phyloP scores from a whole-genome alignment of 768 basidiomycete genomes.

The Termitomyces sp. region DNA sequence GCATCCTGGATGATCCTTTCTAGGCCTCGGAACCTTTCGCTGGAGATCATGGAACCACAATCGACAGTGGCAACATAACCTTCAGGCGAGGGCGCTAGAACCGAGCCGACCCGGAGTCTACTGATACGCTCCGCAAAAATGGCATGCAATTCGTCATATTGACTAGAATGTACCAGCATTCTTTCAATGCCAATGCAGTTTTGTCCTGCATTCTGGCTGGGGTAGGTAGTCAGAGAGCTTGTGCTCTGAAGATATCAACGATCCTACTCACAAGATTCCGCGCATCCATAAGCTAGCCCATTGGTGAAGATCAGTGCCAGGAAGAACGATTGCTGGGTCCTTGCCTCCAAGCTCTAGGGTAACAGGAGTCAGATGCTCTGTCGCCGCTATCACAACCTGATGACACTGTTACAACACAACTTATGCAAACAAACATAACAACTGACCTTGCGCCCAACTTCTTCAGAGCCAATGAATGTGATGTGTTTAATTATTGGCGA shows the following conservation, averaged over 20 bases:
- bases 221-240: not conserved
- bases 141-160: constrained; percentile 70
- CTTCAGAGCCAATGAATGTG: constrained; percentile 86
- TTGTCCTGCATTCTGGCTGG: constrained; percentile 88
- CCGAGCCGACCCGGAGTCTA: constrained; percentile 74
- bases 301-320: constrained; percentile 73
- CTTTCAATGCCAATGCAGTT: constrained; percentile 98
- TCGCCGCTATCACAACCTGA: constrained; percentile 79
- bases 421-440: not conserved
- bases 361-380: constrained; percentile 83
- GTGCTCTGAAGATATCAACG: not conserved
- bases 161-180: constrained; percentile 74
- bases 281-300: constrained; percentile 85
- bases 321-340: constrained; percentile 88
- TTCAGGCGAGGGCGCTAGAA: constrained; percentile 59
- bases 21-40: constrained; percentile 63
- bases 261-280: constrained; percentile 73
- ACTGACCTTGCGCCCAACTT: constrained; percentile 66
- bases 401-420: not conserved
- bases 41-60: constrained; percentile 82
- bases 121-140: constrained; percentile 58
- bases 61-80: constrained; percentile 74
- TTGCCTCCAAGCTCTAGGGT: constrained; percentile 94
- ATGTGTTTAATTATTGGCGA: constrained; percentile 85
- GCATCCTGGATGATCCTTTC: constrained; percentile 69